Conservation (phyloP, 2,329 filamentous ascomycete species). For the Colletotrichum sansevieriae region DNA sequence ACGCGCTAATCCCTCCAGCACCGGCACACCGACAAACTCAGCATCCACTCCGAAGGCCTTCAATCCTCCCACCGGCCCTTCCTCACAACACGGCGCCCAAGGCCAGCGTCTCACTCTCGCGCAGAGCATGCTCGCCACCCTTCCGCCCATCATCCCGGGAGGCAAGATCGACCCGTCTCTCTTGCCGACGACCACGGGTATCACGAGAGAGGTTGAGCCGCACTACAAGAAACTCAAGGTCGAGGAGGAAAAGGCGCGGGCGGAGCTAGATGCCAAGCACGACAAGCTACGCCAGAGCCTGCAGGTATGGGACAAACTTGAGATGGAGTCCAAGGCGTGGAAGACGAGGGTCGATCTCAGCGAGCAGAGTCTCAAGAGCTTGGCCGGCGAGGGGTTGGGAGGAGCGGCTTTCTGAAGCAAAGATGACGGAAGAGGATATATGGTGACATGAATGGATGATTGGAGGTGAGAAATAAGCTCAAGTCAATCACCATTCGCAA, state of each 20-base stretch:
- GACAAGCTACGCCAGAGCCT: conserved; percentile 67
- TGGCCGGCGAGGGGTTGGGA: conserved; percentile 68
- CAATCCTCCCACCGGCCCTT: conserved; percentile 69
- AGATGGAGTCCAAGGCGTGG: conserved; percentile 66
- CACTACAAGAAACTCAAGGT: conserved; percentile 67
- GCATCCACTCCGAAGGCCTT: conserved; percentile 58
- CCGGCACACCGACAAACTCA: conserved; percentile 54
- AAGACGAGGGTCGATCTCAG: conserved; percentile 69
- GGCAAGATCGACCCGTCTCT: conserved; percentile 66
- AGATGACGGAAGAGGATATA: neutral
- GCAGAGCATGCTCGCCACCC: conserved; percentile 64
- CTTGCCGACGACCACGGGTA: conserved; percentile 57
- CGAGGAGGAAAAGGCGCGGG: conserved; percentile 69
- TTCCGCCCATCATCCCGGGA: conserved; percentile 66
- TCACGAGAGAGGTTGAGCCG: conserved; percentile 66
- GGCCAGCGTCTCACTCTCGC: conserved; percentile 60
- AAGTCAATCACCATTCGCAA: neutral
- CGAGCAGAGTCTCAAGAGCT: conserved; percentile 68
- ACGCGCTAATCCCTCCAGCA: conserved; percentile 52
- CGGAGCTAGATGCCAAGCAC: conserved; percentile 66
- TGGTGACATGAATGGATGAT: neutral
- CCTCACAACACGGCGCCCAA: conserved; percentile 52
- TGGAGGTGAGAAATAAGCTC: neutral
- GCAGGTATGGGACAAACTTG: conserved; percentile 65
- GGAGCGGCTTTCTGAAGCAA: conserved; percentile 64